Evolutionary conservation across 2,329 filamentous ascomycete species (phyloP).

Genomic region (Pezicula rhizophila): DNA sequence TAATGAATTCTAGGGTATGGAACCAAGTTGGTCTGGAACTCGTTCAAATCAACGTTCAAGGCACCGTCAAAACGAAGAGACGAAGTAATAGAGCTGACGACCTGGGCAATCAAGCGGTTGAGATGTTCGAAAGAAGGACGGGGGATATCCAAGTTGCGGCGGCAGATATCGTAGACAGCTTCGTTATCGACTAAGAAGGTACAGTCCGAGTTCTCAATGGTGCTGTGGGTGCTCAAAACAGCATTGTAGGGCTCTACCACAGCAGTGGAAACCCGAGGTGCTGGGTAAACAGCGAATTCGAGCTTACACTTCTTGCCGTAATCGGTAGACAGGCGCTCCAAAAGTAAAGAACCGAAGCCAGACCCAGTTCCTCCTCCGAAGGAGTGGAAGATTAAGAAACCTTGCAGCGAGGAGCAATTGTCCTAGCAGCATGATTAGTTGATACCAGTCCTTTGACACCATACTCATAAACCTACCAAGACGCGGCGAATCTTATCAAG

Average conservation of each 20-base stretch:
- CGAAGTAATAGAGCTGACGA: conserved; percentile 61
- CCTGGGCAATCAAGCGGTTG: conserved; percentile 61
- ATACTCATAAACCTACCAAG: conserved; percentile 37
- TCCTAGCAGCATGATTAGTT: conserved; percentile 33
- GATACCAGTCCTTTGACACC: neutral
- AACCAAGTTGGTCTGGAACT: conserved; percentile 66
- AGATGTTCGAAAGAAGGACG: conserved; percentile 59
- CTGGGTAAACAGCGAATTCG: conserved; percentile 61
- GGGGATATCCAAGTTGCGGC: conserved; percentile 57
- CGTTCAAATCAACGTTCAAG: conserved; percentile 61
- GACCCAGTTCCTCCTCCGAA: conserved; percentile 64
- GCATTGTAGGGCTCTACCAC: conserved; percentile 66
- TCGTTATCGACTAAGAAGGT: conserved; percentile 66
- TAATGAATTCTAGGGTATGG: conserved; percentile 64
- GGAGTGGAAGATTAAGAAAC: conserved; percentile 64
- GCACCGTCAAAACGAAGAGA: conserved; percentile 60
- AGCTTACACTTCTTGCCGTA: conserved; percentile 66
- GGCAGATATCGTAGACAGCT: conserved; percentile 63
- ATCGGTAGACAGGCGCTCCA: conserved; percentile 58
- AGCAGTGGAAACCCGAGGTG: conserved; percentile 58
- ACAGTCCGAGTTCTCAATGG: conserved; percentile 63
- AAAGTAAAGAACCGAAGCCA: conserved; percentile 58
- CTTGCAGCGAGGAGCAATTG: conserved; percentile 60
- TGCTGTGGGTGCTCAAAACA: conserved; percentile 49
- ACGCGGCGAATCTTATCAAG: conserved; percentile 60